These are phyloP conservation scores for Tetradesmus lagerheimii DNA, from an alignment of 139 green algal species.

Conservation along the genomic window DNA sequence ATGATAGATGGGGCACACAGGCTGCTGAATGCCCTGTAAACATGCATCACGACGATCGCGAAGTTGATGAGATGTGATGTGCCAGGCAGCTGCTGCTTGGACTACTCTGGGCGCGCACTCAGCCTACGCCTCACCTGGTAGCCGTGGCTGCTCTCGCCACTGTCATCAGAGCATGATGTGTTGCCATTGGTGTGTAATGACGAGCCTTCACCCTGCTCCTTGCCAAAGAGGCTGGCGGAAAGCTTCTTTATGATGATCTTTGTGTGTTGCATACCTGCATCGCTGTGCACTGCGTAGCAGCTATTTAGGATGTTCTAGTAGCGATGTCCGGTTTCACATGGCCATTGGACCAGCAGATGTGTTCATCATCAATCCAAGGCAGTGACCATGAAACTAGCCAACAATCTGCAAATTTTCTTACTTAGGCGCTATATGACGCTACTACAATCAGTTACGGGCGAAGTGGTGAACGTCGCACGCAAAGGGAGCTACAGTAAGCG, in stretches of 20 bases:
- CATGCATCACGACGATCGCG: neutral
- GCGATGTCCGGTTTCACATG: neutral
- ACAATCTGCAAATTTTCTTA: too few species aligned
- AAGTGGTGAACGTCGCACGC: too few species aligned
- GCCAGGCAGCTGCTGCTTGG: neutral
- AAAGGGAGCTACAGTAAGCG: too few species aligned
- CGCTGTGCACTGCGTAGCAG: neutral
- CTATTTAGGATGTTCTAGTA: neutral
- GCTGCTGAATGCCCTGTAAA: neutral
- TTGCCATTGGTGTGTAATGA: neutral
- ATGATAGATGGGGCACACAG: neutral
- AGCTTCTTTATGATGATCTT: neutral
- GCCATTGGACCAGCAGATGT: neutral
- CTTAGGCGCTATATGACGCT: too few species aligned
- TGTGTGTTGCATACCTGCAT: neutral
- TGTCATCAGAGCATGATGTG: neutral
- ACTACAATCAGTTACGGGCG: too few species aligned
- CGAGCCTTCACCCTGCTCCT: neutral
- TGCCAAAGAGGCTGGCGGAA: neutral
- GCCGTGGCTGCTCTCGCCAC: neutral
- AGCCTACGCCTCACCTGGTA: neutral
- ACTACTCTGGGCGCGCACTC: neutral
- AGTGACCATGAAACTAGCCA: too few species aligned
- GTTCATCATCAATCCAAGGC: neutral
- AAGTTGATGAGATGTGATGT: neutral